Base-by-base conservation (phyloP, 2,329 filamentous ascomycete species). In the Sporothrix brunneoviolacea region DNA sequence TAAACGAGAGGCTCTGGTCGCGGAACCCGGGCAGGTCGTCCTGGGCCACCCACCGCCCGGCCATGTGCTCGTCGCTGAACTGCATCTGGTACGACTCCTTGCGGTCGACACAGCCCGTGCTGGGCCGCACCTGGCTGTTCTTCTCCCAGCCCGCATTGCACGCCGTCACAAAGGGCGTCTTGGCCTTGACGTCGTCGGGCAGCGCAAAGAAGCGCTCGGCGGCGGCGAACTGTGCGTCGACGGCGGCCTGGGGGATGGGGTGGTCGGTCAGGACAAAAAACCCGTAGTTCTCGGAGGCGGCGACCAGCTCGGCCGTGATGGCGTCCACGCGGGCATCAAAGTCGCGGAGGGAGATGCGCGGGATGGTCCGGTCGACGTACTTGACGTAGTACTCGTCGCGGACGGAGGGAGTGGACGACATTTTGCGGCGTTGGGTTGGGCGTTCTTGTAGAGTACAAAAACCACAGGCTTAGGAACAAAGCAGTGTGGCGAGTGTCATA, bases 31-130 rank as follows among this genome's bases (percentile, higher is more conserved):
- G 72, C 0, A 80, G 60, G 1, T 65, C 56, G 0, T 61, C 56
- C 8, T 79, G 72, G 22, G 64, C 56, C 8, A 80, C 66, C 79
- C 79, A 83, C 52, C 67, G 64, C 37, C 67, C 69, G 8, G 69
- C 60, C 73, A 81, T 77, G 54, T 71, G 72, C 36, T 65, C 64
- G 9, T 45, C 42, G 38, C 78, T 75, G 53, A 78, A 80, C 58
- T 82, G 79, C 61, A 82, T 67, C 59, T 82, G 78, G 58, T 82
- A 80, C 13, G 73, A 77, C 61, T 83, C 79, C 57, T 82, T 83
- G 47, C 69, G 71, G 61, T 83, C 79, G 1, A 74, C 68, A 3
- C 68, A 65, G 12, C 79, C 79, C 1, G 79, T 82, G 2, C 75
- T 79, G 1, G 77, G 78, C 13, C 79, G 70, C 33, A 82, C 64